Evolutionary conservation across 2,329 filamentous ascomycete genomes (phyloP), one percentile per base, ranked within the genome.

Genomic region (Cytospora piceae): DNA sequence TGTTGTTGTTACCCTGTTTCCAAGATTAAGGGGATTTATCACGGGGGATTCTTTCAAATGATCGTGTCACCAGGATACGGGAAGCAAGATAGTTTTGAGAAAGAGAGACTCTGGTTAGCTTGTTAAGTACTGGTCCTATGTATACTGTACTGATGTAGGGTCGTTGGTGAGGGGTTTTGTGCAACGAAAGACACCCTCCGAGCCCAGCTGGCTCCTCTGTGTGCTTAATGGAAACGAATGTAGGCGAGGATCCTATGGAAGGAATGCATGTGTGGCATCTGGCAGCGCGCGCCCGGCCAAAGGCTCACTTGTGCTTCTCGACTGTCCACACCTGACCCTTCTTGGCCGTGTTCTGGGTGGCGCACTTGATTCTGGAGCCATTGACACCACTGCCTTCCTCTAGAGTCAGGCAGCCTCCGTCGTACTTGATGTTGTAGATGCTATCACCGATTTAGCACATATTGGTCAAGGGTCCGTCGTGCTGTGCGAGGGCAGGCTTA

Each of bases 281-380:
- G n/a, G n/a, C n/a, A n/a, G n/a, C n/a, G n/a, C n/a, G n/a, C n/a
- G n/a, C n/a, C n/a, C n/a, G n/a, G n/a, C n/a, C n/a, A n/a, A n/a
- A n/a, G n/a, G n/a, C n/a, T 42, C 39, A 64, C 17, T 64, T 58
- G 55, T 64, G 55, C 31, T 64, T 60, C 62, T 64, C 55, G 34
- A 64, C 49, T 12, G 59, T 37, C 56, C 56, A 64, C 24, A 51
- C 27, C 37, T 64, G 56, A 7, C 56, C 62, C 49, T 59, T 60
- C 56, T 64, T 59, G 9, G 34, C 56, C 29, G 49, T 46, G 51
- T 55, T 54, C 49, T 59, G 56, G 37, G 51, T 64, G 17, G 56
- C 56, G 20, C 56, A 64, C 34, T 55, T 64, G 62, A 64, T 64
- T 27, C 59, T 55, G 34, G 56, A 27, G 29, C 56, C 56, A 11